Conservation (phyloP, 2,329 filamentous ascomycete genomes). For the Penicillium sclerotigenum region DNA sequence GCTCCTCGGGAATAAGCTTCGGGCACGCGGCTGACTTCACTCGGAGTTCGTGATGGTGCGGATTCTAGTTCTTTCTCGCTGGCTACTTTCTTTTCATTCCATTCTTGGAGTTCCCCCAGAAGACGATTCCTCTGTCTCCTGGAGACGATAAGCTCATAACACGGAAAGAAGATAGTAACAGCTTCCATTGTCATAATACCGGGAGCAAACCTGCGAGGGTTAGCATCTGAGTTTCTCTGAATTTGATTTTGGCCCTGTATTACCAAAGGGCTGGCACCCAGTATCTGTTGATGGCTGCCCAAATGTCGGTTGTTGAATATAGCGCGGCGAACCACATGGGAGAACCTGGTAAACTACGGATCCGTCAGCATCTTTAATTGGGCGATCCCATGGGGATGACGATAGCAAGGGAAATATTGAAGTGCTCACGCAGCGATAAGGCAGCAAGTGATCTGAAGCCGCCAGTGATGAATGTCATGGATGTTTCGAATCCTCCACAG, state of each 20-base stretch:
- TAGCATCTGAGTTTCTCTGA: neutral
- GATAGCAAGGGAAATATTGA: neutral
- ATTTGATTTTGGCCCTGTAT: neutral
- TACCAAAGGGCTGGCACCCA: neutral
- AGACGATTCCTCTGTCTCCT: neutral
- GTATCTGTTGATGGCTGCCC: neutral
- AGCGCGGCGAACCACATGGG: neutral
- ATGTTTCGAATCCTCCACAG: neutral
- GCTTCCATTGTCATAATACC: neutral
- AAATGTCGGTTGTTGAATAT: neutral
- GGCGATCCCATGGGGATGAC: too few species aligned
- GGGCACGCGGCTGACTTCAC: neutral
- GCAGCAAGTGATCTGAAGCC: neutral
- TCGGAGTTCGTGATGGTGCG: neutral
- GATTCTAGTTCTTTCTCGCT: neutral
- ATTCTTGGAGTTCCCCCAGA: neutral
- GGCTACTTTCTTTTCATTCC: neutral
- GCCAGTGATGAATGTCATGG: neutral
- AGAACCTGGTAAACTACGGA: neutral
- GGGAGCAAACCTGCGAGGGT: neutral
- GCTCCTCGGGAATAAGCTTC: neutral
- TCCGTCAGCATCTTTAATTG: neutral
- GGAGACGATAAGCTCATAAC: neutral
- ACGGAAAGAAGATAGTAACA: neutral
- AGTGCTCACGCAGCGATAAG: neutral